Conservation (phyloP, 2,329 filamentous ascomycete species). For the Colletotrichum acutatum region DNA sequence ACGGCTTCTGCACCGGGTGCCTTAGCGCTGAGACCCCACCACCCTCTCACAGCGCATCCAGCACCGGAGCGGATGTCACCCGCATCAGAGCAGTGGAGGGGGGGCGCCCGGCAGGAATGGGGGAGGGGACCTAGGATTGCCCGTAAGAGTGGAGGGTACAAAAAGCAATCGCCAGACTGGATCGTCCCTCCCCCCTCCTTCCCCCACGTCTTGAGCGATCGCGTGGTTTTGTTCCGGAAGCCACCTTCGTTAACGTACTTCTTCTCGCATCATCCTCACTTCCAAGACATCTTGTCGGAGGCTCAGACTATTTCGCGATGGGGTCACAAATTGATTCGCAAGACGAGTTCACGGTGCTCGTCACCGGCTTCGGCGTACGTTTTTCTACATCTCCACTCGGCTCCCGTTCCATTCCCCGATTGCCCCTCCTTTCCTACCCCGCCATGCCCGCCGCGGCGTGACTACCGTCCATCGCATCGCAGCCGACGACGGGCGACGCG, state of each 20-base stretch:
- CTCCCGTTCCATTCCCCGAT: background rate
- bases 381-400: slow-evolving; percentile 35
- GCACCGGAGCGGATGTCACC: background rate
- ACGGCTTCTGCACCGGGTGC: background rate
- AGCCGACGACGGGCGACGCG: background rate
- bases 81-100: background rate
- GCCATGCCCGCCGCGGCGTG: slow-evolving; percentile 9
- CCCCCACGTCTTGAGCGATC: background rate
- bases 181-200: background rate
- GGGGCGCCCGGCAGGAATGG: background rate
- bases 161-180: background rate
- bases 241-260: background rate
- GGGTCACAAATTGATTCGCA: slow-evolving; percentile 48
- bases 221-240: background rate
- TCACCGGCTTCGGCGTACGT: slow-evolving; percentile 71
- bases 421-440: slow-evolving; percentile 19
- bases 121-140: background rate
- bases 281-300: background rate
- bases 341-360: slow-evolving; percentile 67
- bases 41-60: background rate
- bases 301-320: slow-evolving; percentile 39
- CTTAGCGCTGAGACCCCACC: slow-evolving; percentile 4
- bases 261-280: background rate
- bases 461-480: background rate
- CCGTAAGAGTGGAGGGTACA: background rate